Percentiles rank a stretch among this genome's conserved stretches.
These are phyloP conservation scores for Tolypocladium nubicola DNA, from an alignment of 2,329 filamentous ascomycete genomes.

Conservation along the genomic window DNA sequence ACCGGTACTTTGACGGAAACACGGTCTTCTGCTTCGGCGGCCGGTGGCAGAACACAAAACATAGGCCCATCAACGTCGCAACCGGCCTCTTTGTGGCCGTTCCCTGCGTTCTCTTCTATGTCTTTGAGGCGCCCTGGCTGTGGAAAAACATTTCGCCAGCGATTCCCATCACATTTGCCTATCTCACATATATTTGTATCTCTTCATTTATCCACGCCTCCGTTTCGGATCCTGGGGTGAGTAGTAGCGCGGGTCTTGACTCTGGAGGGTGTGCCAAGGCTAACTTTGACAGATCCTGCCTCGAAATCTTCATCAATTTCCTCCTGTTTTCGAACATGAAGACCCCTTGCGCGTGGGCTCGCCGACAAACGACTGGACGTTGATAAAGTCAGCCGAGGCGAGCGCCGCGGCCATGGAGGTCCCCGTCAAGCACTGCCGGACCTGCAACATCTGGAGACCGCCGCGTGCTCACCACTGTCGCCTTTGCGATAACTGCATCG, in stretches of 20 bases:
- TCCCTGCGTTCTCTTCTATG: conserved; percentile 75
- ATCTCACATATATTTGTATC: conserved; percentile 81
- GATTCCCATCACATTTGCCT: conserved; percentile 81
- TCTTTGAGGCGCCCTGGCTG: conserved; percentile 72
- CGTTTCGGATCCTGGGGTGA: conserved; percentile 81
- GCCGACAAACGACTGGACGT: conserved; percentile 84
- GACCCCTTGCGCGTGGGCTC: conserved; percentile 76
- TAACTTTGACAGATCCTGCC: conserved; percentile 63
- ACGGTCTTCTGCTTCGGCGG: conserved; percentile 83
- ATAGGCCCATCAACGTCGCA: conserved; percentile 79
- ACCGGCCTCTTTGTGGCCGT: conserved; percentile 74
- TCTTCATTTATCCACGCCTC: conserved; percentile 94
- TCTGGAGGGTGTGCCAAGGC: conserved; percentile 3
- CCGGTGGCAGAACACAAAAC: conserved; percentile 76
- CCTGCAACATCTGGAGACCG: conserved; percentile 94
- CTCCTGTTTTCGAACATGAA: conserved; percentile 61
- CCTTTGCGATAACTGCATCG: conserved; percentile 92
- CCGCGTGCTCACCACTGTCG: conserved; percentile 94
- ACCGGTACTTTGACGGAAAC: conserved; percentile 90
- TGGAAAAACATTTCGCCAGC: conserved; percentile 83
- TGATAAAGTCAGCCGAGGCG: conserved; percentile 70
- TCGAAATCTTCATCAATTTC: conserved; percentile 82
- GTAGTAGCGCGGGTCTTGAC: conserved; percentile 20
- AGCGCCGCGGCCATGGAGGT: conserved; percentile 89
- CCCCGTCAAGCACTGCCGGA: conserved; percentile 95